Base-by-base conservation (phyloP, 2,329 filamentous ascomycete genomes). In the Escovopsis weberi region DNA sequence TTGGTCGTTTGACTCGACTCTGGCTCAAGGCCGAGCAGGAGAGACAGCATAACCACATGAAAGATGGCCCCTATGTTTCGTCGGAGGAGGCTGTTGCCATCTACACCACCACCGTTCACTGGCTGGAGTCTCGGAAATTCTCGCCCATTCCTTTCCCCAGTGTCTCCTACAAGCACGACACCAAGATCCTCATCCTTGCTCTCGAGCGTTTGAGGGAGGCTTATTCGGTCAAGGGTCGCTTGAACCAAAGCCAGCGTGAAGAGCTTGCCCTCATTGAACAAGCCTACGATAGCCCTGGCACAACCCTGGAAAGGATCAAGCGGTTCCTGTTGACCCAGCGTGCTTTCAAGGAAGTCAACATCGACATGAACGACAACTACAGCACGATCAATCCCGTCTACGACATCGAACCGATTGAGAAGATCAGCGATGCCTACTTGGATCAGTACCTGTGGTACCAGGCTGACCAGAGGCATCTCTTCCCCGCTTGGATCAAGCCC, bases 291-390 rank as follows among this genome's bases (percentile, higher is more conserved):
- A 95, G 88, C 48, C 91, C 93, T 2, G 91, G 91, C 46, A 98
- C 91, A 2, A 96, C 91, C 0, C 63, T 98, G 45, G 89, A 94
- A 49, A 76, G 91, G 45, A 98, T 98, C 67, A 98, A 98, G 71
- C 83, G 91, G 39, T 96, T 96, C 70, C 69, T 98, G 48, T 76
- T 98, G 37, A 98, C 93, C 0, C 91, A 98, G 59, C 79, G 91
- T 60, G 91, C 93, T 1, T 98, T 98, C 74, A 98, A 98, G 66
- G 91, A 98, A 64, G 91, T 98, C 37, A 91, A 89, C 43, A 98
- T 98, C 51, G 91, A 98, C 59, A 98, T 98, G 91, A 98, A 98
- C 61, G 91, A 98, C 66, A 98, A 98, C 58, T 98, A 98, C 67
- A 96, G 80, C 69, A 89, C 86, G 15, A 98, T 98, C 69, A 98